Evolutionary conservation across 1,284 basidiomycete species (phyloP).

Genomic region (Boletus semigastroideus): DNA sequence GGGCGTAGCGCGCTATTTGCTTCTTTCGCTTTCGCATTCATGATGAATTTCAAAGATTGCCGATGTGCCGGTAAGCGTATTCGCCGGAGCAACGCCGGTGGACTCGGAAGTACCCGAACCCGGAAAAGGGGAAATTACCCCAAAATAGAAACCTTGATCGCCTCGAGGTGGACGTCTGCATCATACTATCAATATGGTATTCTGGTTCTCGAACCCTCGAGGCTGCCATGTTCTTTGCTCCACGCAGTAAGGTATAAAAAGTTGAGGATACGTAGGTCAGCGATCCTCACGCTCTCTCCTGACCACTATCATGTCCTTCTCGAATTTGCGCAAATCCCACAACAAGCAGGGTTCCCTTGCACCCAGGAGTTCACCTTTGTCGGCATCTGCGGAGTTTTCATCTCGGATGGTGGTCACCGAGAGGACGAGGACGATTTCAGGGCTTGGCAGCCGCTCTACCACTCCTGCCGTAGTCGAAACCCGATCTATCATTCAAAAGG

Average conservation of each 20-base stretch:
- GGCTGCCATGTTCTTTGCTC: too few relatives aligned
- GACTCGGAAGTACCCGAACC: too few relatives aligned
- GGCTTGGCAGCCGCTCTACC: constrained; percentile 17
- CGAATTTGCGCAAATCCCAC: constrained; percentile 6
- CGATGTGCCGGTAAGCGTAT: too few relatives aligned
- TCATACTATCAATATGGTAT: too few relatives aligned
- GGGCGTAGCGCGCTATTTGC: too few relatives aligned
- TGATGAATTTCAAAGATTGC: too few relatives aligned
- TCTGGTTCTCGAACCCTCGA: too few relatives aligned
- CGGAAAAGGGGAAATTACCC: too few relatives aligned
- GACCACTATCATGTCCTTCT: constrained; percentile 18
- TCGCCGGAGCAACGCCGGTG: too few relatives aligned
- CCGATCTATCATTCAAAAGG: constrained; percentile 22
- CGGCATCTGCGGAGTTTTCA: constrained; percentile 8
- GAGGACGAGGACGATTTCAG: constrained; percentile 22
- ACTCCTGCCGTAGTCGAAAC: constrained; percentile 17
- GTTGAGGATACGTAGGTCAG: background rate
- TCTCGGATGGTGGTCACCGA: constrained; percentile 7
- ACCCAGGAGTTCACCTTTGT: constrained; percentile 11
- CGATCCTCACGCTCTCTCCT: background rate
- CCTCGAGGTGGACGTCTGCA: too few relatives aligned
- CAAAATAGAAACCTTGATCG: too few relatives aligned
- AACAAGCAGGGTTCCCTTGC: constrained; percentile 9
- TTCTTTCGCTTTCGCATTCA: too few relatives aligned
- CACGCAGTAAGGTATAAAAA: constrained; percentile 19